Conservation (phyloP, 2,329 filamentous ascomycete genomes). For the Monosporascus sp. region DNA sequence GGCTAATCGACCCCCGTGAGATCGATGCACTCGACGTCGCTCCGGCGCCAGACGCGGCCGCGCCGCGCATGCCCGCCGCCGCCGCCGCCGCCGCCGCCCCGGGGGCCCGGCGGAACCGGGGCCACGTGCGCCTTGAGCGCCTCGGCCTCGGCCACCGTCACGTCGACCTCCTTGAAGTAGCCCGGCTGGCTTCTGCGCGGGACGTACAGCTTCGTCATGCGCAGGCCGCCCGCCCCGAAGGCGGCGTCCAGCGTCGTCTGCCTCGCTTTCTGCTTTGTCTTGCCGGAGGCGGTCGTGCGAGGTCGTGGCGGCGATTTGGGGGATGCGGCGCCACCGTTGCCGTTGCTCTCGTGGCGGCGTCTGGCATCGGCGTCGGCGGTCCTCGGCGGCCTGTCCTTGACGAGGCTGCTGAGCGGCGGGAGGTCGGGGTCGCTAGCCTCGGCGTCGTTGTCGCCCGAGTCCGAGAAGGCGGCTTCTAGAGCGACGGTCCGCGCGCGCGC, state of each 20-base stretch:
- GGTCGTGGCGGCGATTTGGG: neutral
- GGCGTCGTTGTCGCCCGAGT: slow-evolving; percentile 15
- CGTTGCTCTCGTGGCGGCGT: neutral
- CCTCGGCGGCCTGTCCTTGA: slow-evolving; percentile 3
- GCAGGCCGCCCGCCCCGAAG: slow-evolving; percentile 8
- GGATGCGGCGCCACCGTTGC: neutral
- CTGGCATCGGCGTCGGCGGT: neutral
- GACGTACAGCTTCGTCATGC: slow-evolving; percentile 34
- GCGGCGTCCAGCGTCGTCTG: slow-evolving; percentile 12
- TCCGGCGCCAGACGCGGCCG: slow-evolving; percentile 20
- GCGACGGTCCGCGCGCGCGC: slow-evolving; percentile 18
- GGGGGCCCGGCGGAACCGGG: neutral
- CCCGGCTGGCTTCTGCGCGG: slow-evolving; percentile 32
- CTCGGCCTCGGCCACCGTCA: slow-evolving; percentile 23
- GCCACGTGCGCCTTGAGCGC: slow-evolving; percentile 6
- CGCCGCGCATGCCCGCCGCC: neutral
- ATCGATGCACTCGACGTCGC: slow-evolving; percentile 26
- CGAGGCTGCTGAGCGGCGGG: slow-evolving; percentile 18
- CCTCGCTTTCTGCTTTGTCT: slow-evolving; percentile 1
- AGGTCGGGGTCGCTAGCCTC: slow-evolving; percentile 14
- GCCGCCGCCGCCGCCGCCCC: neutral
- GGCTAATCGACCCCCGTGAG: slow-evolving; percentile 23
- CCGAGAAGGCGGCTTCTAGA: slow-evolving; percentile 7
- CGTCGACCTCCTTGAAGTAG: slow-evolving; percentile 33
- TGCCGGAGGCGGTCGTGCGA: neutral